Evolutionary conservation across 257 asterid species (phyloP), one percentile per base, ranked within the genome.

Genomic region (Scutellaria barbata): DNA sequence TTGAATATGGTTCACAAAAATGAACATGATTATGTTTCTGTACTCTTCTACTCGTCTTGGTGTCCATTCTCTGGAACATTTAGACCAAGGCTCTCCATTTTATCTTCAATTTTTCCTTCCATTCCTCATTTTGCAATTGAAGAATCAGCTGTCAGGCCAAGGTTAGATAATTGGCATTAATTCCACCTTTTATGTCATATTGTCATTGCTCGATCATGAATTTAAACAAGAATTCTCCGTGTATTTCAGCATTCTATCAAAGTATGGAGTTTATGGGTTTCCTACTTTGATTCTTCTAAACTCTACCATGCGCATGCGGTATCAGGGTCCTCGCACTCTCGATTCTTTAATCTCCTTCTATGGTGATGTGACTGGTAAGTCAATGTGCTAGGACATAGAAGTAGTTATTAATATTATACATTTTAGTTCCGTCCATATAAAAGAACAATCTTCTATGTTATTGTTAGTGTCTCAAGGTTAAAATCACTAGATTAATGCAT

Each of bases 1-100:
- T 68, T 89, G 79, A 77, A 74, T 77, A 78, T 82, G 79, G 89
- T 88, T 75, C 90, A 95, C 83, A 85, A 80, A 70, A 87, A 82
- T 66, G 85, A 79, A 62, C 82, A 82, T 42, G 88, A 87, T 61
- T 92, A 89, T 69, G 93, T 85, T 74, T 87, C 96, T 73, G 74
- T 95, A 61, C 87, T 95, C 77, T 95, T 92, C 90, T 92, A 92
- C 81, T 92, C 99, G 22, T 86, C 96, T 64, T 88, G 98, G 98
- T 95, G 99, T 80, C 99, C 98, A 62, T 95, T 95, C 90, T 95
- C 98, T 50, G 81, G 77, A 64, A 56, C 81, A 22, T 82, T 86
- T 58, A 87, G 82, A 83, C 92, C 96, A 63, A 84, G 78, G 66
- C 87, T 89, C 81, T 92, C 95, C 54, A 22, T 78, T 71, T 66